A percentile compares a stretch with the other conserved stretches of the same genome.
These are phyloP conservation scores for Kewa caespitosa DNA, from an alignment of 179 eudicot genomes.

Conservation along the genomic window DNA sequence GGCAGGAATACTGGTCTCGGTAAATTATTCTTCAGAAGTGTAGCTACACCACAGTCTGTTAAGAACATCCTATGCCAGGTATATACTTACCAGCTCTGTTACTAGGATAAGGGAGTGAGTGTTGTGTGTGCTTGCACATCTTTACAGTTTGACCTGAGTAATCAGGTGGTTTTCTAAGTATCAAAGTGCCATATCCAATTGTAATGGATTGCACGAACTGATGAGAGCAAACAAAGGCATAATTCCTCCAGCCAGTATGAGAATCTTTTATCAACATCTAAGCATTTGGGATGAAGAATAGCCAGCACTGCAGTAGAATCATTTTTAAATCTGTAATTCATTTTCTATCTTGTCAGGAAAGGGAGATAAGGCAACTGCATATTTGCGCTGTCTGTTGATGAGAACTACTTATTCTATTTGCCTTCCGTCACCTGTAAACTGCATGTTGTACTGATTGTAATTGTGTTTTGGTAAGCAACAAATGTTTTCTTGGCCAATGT, in stretches of 20 bases:
- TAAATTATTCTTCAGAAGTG: conserved; percentile 62
- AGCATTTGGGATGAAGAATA: not conserved
- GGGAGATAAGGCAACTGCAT: not conserved
- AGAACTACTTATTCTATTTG: not conserved
- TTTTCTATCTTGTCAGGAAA: not conserved
- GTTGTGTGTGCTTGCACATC: not conserved
- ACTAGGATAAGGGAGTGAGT: not conserved
- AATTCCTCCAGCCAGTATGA: too few relatives aligned
- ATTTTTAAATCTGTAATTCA: not conserved
- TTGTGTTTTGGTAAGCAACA: too few relatives aligned
- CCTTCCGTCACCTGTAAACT: not conserved
- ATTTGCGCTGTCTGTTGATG: not conserved
- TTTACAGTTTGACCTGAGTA: not conserved
- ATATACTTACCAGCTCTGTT: conserved; percentile 11
- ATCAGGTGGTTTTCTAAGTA: not conserved
- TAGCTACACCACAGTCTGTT: conserved; percentile 80
- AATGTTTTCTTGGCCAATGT: too few relatives aligned
- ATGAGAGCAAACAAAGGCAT: too few relatives aligned
- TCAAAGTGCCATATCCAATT: not conserved
- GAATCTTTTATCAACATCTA: not conserved
- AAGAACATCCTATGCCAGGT: conserved; percentile 90
- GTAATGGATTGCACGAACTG: too few relatives aligned
- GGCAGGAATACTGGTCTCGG: conserved; percentile 80
- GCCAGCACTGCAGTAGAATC: not conserved
- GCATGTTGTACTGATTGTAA: not conserved